Conservation (phyloP, 192 early-diverging fungal species). For the Nowakowskiella sp. region DNA sequence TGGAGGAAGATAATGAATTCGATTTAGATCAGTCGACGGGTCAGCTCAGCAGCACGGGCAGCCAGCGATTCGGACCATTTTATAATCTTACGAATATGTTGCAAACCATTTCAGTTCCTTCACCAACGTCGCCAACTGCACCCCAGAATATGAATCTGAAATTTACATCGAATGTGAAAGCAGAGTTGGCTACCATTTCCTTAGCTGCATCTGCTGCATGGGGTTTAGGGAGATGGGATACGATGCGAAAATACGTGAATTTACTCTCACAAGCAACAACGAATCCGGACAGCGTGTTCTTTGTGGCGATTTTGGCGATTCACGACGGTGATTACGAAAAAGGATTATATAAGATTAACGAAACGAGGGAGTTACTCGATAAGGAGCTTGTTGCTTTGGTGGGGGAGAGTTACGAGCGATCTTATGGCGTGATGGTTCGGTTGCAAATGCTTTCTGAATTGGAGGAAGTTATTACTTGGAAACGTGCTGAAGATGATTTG, state of each 20-base stretch:
- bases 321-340: constrained; percentile 69
- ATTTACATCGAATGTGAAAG: no score
- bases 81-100: no score
- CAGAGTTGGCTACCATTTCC: constrained; percentile 73
- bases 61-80: no score
- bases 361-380: constrained; percentile 74
- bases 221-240: constrained; percentile 78
- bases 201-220: constrained; percentile 90
- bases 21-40: no score
- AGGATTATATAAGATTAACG: constrained; percentile 66
- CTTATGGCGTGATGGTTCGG: constrained; percentile 80
- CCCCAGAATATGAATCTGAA: no score
- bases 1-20: no score
- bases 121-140: no score
- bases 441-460: constrained; percentile 97
- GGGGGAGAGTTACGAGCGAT: constrained; percentile 89
- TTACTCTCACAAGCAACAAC: constrained; percentile 62
- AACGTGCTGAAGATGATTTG: constrained; percentile 68
- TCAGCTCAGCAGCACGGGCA: no score
- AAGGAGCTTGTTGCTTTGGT: constrained; percentile 78
- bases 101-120: no score
- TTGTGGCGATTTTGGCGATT: constrained; percentile 74
- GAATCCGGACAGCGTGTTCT: constrained; percentile 70
- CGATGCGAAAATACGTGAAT: constrained; percentile 85
- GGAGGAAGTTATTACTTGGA: constrained; percentile 92